phyloP scores from a whole-genome alignment of 1,284 basidiomycete species.

The Fistulinella cinereoalba region DNA sequence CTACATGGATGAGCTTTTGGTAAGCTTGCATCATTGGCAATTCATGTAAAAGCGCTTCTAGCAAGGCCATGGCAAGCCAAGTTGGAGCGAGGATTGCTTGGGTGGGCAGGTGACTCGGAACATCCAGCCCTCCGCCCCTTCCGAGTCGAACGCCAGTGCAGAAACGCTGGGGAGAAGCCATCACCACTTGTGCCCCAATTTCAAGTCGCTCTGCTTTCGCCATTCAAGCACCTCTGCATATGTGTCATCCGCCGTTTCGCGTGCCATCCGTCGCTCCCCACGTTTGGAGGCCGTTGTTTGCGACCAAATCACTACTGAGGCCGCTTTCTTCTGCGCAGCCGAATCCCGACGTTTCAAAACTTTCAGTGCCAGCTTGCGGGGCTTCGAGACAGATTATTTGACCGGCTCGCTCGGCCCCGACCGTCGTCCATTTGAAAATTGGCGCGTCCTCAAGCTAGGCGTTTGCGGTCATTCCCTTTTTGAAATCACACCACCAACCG shows the following conservation, averaged over 20 bases:
- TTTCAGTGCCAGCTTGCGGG: neutral
- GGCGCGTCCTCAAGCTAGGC: slow-evolving; percentile 1
- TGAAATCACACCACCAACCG: slow-evolving; percentile 4
- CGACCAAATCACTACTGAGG: slow-evolving; percentile 1
- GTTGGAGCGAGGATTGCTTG: too few species aligned
- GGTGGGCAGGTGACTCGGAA: too few species aligned
- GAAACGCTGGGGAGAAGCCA: too few species aligned
- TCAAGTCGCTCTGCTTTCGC: slow-evolving; percentile 8
- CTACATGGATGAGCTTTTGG: too few species aligned
- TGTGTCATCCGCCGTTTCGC: slow-evolving; percentile 6
- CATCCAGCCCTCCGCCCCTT: too few species aligned
- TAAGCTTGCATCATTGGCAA: too few species aligned
- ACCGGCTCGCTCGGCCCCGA: neutral
- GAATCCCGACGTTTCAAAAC: slow-evolving; percentile 2
- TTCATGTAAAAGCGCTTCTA: too few species aligned
- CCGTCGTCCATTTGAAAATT: slow-evolving; percentile 6
- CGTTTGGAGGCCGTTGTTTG: slow-evolving; percentile 4
- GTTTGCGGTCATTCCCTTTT: slow-evolving; percentile 1
- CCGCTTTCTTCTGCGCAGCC: neutral
- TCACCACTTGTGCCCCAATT: slow-evolving; percentile 11
- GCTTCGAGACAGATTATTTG: neutral
- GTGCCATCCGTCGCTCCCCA: slow-evolving; percentile 1
- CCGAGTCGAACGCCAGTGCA: too few species aligned
- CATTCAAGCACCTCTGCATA: too few species aligned
- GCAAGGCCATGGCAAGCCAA: too few species aligned